Evolutionary conservation across 2,329 filamentous ascomycete genomes (phyloP).

Genomic region (Tolypocladium cylindrosporum): DNA sequence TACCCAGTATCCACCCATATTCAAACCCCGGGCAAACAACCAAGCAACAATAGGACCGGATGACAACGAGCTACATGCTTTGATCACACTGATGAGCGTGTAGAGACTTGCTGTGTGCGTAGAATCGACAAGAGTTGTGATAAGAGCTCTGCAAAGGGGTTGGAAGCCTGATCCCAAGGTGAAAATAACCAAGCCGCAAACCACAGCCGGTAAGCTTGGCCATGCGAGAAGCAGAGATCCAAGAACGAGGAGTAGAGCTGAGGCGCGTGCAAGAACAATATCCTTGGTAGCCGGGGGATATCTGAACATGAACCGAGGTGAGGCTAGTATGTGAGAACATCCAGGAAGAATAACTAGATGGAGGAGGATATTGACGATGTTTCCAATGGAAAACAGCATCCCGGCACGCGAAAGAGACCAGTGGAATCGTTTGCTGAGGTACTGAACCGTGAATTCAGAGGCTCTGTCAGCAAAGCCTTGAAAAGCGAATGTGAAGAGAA

Average conservation of each 20-base stretch:
- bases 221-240: slow-evolving; percentile 11
- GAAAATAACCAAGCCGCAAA: slow-evolving; percentile 10
- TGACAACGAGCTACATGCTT: slow-evolving; percentile 11
- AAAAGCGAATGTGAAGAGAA: slow-evolving; percentile 3
- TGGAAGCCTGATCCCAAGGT: slow-evolving; percentile 9
- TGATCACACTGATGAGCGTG: slow-evolving; percentile 14
- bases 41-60: slow-evolving; percentile 13
- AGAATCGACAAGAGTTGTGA: slow-evolving; percentile 8
- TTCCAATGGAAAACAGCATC: slow-evolving; percentile 9
- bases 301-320: no score
- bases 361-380: slow-evolving; percentile 7
- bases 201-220: slow-evolving; percentile 4
- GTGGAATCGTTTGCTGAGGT: slow-evolving; percentile 6
- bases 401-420: slow-evolving; percentile 9
- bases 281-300: no score
- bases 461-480: background rate
- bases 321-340: background rate
- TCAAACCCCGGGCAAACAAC: slow-evolving; percentile 12
- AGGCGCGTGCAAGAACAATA: no score
- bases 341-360: slow-evolving; percentile 7
- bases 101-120: slow-evolving; percentile 13
- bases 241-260: slow-evolving; percentile 1
- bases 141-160: slow-evolving; percentile 10
- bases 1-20: slow-evolving; percentile 10
- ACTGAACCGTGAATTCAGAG: slow-evolving; percentile 2